These are phyloP conservation scores for Geotrichum restrictum DNA, from an alignment of 1,139 yeast genomes.

Conservation along the genomic window DNA sequence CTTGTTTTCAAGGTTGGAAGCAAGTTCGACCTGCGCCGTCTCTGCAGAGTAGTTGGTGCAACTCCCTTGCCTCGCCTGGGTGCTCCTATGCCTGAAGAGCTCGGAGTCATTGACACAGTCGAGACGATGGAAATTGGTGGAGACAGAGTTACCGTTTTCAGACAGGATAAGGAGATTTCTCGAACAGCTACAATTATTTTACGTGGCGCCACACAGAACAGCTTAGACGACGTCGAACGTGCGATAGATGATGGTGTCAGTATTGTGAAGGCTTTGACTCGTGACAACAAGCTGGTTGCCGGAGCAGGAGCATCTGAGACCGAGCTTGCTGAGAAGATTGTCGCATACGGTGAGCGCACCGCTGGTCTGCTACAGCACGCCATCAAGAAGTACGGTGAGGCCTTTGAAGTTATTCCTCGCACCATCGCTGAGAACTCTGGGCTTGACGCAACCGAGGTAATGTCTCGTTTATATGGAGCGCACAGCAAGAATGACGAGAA, in stretches of 20 bases:
- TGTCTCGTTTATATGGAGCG: constrained; percentile 84
- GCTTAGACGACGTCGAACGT: constrained; percentile 89
- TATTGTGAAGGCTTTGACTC: constrained; percentile 82
- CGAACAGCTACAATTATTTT: constrained; percentile 88
- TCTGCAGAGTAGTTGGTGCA: constrained; percentile 96
- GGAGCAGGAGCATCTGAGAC: constrained; percentile 98
- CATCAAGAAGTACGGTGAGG: constrained; percentile 88
- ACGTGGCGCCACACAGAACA: constrained; percentile 96
- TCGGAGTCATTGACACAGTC: constrained; percentile 81
- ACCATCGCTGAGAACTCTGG: constrained; percentile 94
- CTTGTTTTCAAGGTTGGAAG: constrained; percentile 86
- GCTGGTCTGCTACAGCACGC: constrained; percentile 93
- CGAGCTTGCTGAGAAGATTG: constrained; percentile 74
- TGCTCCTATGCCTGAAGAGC: constrained; percentile 93
- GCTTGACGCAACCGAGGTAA: constrained; percentile 78
- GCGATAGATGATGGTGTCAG: constrained; percentile 97
- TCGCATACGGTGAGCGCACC: constrained; percentile 84
- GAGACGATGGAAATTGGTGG: constrained; percentile 96
- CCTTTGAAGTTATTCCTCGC: constrained; percentile 91
- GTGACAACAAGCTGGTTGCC: constrained; percentile 74
- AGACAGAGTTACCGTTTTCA: constrained; percentile 90
- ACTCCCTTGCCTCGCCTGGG: constrained; percentile 93
- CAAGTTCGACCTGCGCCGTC: constrained; percentile 87
- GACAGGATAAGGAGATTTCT: constrained; percentile 56
- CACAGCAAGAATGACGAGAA: constrained; percentile 47